These are phyloP conservation scores for Eleusine indica DNA, from an alignment of 176 grass and related monocot species.

Conservation along the genomic window DNA sequence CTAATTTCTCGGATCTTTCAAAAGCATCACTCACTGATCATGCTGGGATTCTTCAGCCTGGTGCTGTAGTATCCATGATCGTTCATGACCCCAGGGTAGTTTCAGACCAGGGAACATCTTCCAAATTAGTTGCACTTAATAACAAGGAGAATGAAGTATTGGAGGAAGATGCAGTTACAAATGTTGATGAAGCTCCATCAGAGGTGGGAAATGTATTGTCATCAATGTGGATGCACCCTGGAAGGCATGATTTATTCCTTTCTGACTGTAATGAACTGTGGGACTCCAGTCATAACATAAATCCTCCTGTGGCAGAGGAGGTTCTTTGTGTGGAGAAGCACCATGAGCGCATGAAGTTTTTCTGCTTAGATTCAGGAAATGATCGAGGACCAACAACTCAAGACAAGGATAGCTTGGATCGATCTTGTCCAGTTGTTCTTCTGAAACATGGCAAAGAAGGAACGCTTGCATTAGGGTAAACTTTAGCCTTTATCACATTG, in stretches of 20 bases:
- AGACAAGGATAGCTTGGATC: constrained; percentile 53
- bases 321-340: constrained; percentile 74
- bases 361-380: constrained; percentile 63
- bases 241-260: constrained; percentile 47
- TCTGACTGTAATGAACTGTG: constrained; percentile 66
- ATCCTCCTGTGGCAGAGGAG: constrained; percentile 62
- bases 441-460: constrained; percentile 65
- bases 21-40: constrained; percentile 48
- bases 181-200: constrained; percentile 29
- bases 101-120: constrained; percentile 31
- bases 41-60: constrained; percentile 55
- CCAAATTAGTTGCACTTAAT: constrained; percentile 26
- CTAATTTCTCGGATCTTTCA: constrained; percentile 35
- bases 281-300: constrained; percentile 59
- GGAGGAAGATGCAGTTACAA: constrained; percentile 41
- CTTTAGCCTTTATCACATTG: constrained; percentile 22
- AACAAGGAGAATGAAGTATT: constrained; percentile 43
- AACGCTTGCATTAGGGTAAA: constrained; percentile 39
- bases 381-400: constrained; percentile 39
- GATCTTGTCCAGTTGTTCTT: constrained; percentile 68
- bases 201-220: constrained; percentile 33
- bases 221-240: constrained; percentile 46
- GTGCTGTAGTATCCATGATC: constrained; percentile 68
- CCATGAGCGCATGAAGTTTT: constrained; percentile 52
- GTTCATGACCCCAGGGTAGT: constrained; percentile 79